Evolutionary conservation across 1,284 basidiomycete species (phyloP).

Genomic region (Ganoderma leucocontextum): DNA sequence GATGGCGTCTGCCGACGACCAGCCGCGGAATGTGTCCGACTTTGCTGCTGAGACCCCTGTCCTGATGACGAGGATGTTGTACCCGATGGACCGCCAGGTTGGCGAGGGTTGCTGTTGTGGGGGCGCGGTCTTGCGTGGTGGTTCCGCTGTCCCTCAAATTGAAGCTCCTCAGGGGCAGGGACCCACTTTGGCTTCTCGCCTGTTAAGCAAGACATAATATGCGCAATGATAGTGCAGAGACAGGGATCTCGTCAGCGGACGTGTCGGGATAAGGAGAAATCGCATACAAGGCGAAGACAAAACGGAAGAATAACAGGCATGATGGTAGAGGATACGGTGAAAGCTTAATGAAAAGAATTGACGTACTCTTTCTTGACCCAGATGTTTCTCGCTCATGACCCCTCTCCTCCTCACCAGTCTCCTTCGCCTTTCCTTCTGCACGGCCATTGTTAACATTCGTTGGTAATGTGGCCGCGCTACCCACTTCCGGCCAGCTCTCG

Average conservation of each 20-base stretch:
- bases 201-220: constrained; percentile 33
- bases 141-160: constrained; percentile 47
- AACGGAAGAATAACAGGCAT: constrained; percentile 12
- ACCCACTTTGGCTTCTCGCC: constrained; percentile 70
- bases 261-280: constrained; percentile 12
- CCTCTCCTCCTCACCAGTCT: constrained; percentile 35
- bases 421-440: constrained; percentile 28
- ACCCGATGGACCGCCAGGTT: constrained; percentile 19
- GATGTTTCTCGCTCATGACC: constrained; percentile 38
- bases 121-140: constrained; percentile 35
- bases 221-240: constrained; percentile 22
- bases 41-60: constrained; percentile 46
- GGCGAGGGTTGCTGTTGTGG: constrained; percentile 28
- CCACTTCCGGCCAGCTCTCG: constrained; percentile 59
- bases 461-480: constrained; percentile 41
- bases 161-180: constrained; percentile 60
- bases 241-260: constrained; percentile 25
- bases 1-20: constrained; percentile 34
- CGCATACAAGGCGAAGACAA: constrained; percentile 14
- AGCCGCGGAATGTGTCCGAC: constrained; percentile 41
- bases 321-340: constrained; percentile 20
- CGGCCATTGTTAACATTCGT: constrained; percentile 27
- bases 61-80: constrained; percentile 34
- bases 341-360: constrained; percentile 22
- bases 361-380: constrained; percentile 58